Conservation (phyloP, 306 rosid species). For the Comarum palustre region DNA sequence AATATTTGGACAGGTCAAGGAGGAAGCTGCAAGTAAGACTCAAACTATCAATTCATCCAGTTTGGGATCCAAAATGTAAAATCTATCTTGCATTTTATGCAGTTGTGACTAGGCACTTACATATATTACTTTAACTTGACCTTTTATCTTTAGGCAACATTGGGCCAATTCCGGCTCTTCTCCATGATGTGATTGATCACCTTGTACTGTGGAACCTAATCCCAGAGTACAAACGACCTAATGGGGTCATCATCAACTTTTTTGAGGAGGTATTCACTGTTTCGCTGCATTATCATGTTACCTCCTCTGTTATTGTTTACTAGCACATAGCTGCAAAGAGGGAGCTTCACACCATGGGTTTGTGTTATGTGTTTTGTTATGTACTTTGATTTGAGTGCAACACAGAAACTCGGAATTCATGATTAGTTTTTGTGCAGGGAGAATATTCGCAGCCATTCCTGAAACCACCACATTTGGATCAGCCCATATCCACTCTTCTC, state of each 20-base stretch:
- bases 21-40: slow-evolving; percentile 52
- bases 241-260: slow-evolving; percentile 85
- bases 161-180: slow-evolving; percentile 85
- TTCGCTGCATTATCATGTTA: slow-evolving; percentile 28
- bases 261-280: slow-evolving; percentile 80
- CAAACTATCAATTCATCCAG: neutral
- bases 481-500: slow-evolving; percentile 83
- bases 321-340: slow-evolving; percentile 24
- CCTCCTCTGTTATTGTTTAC: slow-evolving; percentile 32
- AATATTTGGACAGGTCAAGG: slow-evolving; percentile 75
- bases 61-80: neutral
- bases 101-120: slow-evolving; percentile 6
- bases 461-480: slow-evolving; percentile 98
- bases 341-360: slow-evolving; percentile 19
- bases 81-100: neutral
- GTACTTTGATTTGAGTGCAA: neutral
- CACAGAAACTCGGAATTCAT: slow-evolving; percentile 5
- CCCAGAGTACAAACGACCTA: slow-evolving; percentile 96
- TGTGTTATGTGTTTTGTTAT: slow-evolving; percentile 22
- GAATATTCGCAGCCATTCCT: slow-evolving; percentile 96
- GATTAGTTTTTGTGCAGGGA: slow-evolving; percentile 45
- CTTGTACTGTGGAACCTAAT: slow-evolving; percentile 85
- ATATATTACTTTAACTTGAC: slow-evolving; percentile 7
- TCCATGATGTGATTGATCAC: slow-evolving; percentile 76
- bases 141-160: slow-evolving; percentile 50